A percentile compares a stretch with the other conserved stretches of the same genome.
Conservation (phyloP, 73 alveolate genomes). For the Paramecium tetraurelia region DNA sequence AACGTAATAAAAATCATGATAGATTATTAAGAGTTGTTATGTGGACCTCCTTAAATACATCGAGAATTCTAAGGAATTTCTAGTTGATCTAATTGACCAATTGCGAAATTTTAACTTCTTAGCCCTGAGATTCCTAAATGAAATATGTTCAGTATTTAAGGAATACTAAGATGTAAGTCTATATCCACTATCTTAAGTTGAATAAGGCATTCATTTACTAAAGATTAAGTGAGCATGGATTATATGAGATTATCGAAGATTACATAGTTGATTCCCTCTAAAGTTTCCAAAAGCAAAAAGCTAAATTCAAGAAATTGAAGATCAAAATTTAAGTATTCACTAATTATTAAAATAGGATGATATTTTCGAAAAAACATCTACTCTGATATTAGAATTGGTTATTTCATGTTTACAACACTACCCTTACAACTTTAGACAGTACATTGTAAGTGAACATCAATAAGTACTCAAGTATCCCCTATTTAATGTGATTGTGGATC, state of each 20-base stretch:
- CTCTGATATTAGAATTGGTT: not conserved
- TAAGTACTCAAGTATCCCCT: constrained; percentile 12
- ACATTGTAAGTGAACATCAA: not conserved
- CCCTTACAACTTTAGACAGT: not conserved
- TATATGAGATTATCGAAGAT: constrained; percentile 6
- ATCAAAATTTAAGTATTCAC: not conserved
- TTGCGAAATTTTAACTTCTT: not conserved
- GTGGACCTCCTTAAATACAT: constrained; percentile 33
- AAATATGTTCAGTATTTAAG: not conserved
- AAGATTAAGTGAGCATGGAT: not conserved
- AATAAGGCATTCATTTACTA: not conserved
- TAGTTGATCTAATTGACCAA: not conserved
- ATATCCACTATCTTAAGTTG: not conserved
- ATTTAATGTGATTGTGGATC: not conserved
- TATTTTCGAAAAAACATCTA: not conserved
- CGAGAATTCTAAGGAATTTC: not conserved
- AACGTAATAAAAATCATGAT: constrained; percentile 38
- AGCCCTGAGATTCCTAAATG: not conserved
- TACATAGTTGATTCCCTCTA: not conserved
- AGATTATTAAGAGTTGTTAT: constrained; percentile 52
- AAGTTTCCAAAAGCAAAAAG: not conserved
- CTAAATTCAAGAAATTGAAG: not conserved
- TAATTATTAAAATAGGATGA: not conserved
- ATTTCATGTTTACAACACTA: not conserved
- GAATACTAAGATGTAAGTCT: not conserved